A percentile compares a stretch with the other conserved stretches of the same genome.
phyloP scores from a whole-genome alignment of 2,329 filamentous ascomycete genomes.

The Plectosphaerella sp. region DNA sequence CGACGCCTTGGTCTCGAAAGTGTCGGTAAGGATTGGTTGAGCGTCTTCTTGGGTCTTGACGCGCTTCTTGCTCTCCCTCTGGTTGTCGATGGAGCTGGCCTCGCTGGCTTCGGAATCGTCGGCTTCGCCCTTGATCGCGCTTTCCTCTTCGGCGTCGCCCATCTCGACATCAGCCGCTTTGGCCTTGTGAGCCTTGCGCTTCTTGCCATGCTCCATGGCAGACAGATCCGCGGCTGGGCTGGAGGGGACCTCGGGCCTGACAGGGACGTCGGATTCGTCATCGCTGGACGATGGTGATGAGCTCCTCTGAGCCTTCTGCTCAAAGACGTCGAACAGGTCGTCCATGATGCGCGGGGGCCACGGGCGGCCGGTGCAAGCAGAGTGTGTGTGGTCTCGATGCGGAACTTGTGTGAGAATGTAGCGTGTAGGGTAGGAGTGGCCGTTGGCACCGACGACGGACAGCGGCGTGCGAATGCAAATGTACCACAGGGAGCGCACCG shows the following conservation, averaged over 20 bases:
- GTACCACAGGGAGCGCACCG: no score
- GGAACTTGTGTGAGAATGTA: background rate
- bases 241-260: no score
- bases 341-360: slow-evolving; percentile 47
- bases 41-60: slow-evolving; percentile 55
- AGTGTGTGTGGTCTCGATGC: no score
- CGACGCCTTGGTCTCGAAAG: slow-evolving; percentile 91
- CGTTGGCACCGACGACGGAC: no score
- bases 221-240: no score
- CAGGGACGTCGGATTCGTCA: slow-evolving; percentile 27
- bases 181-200: slow-evolving; percentile 78
- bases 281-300: slow-evolving; percentile 35
- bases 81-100: slow-evolving; percentile 23
- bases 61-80: slow-evolving; percentile 52
- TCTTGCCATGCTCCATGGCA: slow-evolving; percentile 62
- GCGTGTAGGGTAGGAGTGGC: background rate
- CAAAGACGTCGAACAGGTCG: slow-evolving; percentile 79
- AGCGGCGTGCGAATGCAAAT: no score
- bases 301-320: slow-evolving; percentile 52
- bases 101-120: slow-evolving; percentile 22
- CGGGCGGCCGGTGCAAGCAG: no score
- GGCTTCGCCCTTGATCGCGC: slow-evolving; percentile 28
- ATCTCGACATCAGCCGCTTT: slow-evolving; percentile 31
- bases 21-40: slow-evolving; percentile 83
- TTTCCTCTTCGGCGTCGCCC: slow-evolving; percentile 35